Conservation (phyloP, 352 stramenopile genomes). For the Plasmopara halstedii region DNA sequence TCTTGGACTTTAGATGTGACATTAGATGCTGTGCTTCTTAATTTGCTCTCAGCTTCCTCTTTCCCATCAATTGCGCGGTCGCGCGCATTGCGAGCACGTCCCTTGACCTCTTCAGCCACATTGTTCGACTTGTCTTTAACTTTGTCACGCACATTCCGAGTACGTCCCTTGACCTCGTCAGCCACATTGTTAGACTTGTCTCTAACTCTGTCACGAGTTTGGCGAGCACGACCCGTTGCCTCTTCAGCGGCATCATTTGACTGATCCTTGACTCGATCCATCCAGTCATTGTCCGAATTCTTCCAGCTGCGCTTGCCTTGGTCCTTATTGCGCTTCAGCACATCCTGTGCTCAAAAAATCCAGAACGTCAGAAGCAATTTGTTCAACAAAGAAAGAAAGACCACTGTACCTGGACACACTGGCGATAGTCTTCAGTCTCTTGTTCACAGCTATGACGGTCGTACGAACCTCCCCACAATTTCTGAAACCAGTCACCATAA, state of each 20-base stretch:
- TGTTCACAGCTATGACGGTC: conserved; percentile 57
- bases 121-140: conserved; percentile 27
- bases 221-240: conserved; percentile 19
- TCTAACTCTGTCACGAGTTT: conserved; percentile 14
- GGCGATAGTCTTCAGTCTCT: conserved; percentile 60
- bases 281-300: conserved; percentile 27
- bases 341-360: conserved; percentile 30
- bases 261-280: conserved; percentile 38
- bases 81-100: conserved; percentile 16
- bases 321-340: conserved; percentile 28
- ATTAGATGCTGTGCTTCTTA: conserved; percentile 28
- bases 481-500: conserved; percentile 79
- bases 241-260: conserved; percentile 20
- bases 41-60: conserved; percentile 21
- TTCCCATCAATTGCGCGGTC: conserved; percentile 23
- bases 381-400: background rate
- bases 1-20: conserved; percentile 27
- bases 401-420: conserved; percentile 48
- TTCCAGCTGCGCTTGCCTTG: conserved; percentile 17
- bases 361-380: background rate
- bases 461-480: conserved; percentile 58
- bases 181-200: too few relatives aligned
- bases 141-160: too few relatives aligned
- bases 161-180: too few relatives aligned
- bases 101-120: conserved; percentile 19